Conservation (phyloP, 257 asterid genomes). For the Knoxia roxburghii region DNA sequence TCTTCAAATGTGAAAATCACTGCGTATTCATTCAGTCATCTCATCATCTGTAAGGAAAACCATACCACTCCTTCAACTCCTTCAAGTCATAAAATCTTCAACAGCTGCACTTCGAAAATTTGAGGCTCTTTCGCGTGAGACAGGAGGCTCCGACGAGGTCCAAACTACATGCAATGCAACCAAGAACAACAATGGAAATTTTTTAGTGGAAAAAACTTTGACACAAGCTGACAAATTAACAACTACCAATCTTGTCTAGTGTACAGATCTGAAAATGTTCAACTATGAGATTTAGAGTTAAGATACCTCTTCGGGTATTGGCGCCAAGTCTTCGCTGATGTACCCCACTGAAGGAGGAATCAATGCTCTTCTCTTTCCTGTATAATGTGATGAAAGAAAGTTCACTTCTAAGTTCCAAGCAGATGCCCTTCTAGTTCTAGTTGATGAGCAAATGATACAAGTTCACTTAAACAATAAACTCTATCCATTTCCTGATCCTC, state of each 20-base stretch:
- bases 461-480: background rate
- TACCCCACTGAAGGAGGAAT: conserved; percentile 85
- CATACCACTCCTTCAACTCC: background rate
- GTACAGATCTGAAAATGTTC: background rate
- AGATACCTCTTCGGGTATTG: conserved; percentile 83
- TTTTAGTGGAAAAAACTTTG: background rate
- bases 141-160: conserved; percentile 90
- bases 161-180: conserved; percentile 89
- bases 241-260: background rate
- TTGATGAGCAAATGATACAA: background rate
- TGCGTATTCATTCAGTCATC: too few relatives aligned
- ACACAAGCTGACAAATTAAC: background rate
- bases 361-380: conserved; percentile 89
- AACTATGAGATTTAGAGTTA: background rate
- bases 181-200: background rate
- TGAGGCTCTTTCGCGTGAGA: conserved; percentile 82
- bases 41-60: too few relatives aligned
- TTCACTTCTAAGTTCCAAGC: conserved; percentile 4
- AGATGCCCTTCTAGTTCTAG: background rate
- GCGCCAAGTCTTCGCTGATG: conserved; percentile 48
- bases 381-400: conserved; percentile 15
- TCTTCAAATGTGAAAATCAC: too few relatives aligned
- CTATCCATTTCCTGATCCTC: background rate
- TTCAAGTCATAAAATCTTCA: conserved; percentile 48
- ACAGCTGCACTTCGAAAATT: conserved; percentile 85